Evolutionary conservation across 2,329 filamentous ascomycete species (phyloP).

Genomic region (Trichoderma aggressivum): DNA sequence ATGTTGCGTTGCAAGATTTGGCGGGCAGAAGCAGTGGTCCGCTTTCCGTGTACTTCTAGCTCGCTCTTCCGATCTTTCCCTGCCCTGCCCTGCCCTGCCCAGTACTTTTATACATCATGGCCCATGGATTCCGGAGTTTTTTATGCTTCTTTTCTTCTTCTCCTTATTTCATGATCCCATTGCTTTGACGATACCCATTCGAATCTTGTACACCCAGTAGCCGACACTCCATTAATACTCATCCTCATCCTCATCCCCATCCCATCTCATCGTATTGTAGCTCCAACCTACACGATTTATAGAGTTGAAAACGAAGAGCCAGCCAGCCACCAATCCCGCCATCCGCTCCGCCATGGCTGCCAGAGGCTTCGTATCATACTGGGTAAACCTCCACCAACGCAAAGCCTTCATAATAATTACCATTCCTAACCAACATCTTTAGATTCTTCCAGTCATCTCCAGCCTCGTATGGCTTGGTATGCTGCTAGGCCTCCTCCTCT

Average conservation of each 20-base stretch:
- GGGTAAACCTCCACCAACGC: constrained; percentile 30
- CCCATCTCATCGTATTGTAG: neutral
- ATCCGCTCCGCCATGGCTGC: constrained; percentile 30
- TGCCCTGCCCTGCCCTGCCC: neutral
- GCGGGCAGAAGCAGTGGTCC: neutral
- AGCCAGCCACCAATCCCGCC: constrained; percentile 5
- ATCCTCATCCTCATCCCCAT: neutral
- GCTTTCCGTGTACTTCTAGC: constrained; percentile 5
- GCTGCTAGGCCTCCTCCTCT: constrained; percentile 66
- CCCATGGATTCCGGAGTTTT: neutral
- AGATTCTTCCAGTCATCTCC: constrained; percentile 68
- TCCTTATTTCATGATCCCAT: neutral
- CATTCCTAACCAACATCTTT: neutral
- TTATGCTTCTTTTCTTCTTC: neutral
- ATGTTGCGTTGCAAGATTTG: neutral
- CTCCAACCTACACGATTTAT: neutral
- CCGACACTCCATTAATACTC: neutral
- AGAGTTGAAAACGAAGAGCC: neutral
- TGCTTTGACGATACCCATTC: neutral
- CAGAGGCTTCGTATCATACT: constrained; percentile 36
- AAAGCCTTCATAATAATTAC: neutral
- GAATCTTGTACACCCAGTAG: neutral
- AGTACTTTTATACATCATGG: neutral
- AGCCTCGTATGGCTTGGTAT: constrained; percentile 63
- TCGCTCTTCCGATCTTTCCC: constrained; percentile 3